These are phyloP conservation scores for Komagataea norvegica DNA, from an alignment of 1,139 yeast genomes.

Conservation along the genomic window DNA sequence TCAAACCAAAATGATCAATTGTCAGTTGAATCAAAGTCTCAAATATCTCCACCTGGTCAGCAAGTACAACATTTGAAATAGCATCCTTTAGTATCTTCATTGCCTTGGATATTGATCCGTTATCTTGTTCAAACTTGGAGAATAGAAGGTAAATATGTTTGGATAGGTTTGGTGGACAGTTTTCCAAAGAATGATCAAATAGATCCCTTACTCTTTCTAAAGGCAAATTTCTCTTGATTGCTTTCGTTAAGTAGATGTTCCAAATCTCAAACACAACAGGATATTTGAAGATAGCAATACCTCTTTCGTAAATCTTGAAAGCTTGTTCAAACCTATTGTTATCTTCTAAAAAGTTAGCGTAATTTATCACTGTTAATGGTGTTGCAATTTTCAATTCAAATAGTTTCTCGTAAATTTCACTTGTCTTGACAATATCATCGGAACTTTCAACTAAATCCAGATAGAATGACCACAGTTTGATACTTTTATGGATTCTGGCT, in stretches of 20 bases:
- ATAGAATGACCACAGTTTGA: conserved; percentile 68
- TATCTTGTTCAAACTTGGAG: conserved; percentile 55
- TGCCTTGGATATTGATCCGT: conserved; percentile 42
- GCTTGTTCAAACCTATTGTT: conserved; percentile 46
- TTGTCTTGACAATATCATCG: conserved; percentile 37
- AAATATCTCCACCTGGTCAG: conserved; percentile 16
- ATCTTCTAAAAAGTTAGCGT: conserved; percentile 57
- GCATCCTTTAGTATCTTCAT: conserved; percentile 42
- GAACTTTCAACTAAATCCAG: conserved; percentile 68
- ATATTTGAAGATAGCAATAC: conserved; percentile 55
- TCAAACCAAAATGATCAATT: conserved; percentile 31
- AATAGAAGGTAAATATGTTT: conserved; percentile 52
- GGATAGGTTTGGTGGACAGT: conserved; percentile 43
- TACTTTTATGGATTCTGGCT: conserved; percentile 53
- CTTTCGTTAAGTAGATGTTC: conserved; percentile 60
- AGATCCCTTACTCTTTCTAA: conserved; percentile 65
- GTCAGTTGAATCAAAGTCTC: conserved; percentile 19
- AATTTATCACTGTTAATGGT: conserved; percentile 60
- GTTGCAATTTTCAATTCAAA: conserved; percentile 66
- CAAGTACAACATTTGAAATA: conserved; percentile 27
- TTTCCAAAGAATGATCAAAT: conserved; percentile 57
- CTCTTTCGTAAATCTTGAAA: conserved; percentile 63
- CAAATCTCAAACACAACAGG: conserved; percentile 68
- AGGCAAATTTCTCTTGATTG: conserved; percentile 36
- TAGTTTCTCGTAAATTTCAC: conserved; percentile 53